These are phyloP conservation scores for Acaromyces ingoldii DNA, from an alignment of 1,284 basidiomycete species.

Conservation along the genomic window DNA sequence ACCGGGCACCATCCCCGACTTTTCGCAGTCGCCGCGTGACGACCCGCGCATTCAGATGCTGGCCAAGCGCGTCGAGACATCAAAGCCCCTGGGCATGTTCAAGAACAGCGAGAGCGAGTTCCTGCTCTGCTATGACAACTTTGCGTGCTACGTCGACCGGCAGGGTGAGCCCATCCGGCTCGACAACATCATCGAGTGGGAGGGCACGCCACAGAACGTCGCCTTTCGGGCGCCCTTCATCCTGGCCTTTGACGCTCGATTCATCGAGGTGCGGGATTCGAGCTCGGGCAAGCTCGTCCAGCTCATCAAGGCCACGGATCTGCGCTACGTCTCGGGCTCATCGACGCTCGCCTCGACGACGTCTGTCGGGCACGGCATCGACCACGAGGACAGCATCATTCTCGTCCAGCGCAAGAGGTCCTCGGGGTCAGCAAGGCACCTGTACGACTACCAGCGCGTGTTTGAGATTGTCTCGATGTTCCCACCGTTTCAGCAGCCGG, in stretches of 20 bases:
- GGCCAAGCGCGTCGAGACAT: slow-evolving; percentile 71
- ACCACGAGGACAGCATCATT: slow-evolving; percentile 7
- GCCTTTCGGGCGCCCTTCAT: slow-evolving; percentile 84
- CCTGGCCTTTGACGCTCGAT: slow-evolving; percentile 80
- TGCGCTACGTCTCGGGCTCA: slow-evolving; percentile 64
- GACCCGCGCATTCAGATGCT: slow-evolving; percentile 68
- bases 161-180: slow-evolving; percentile 54
- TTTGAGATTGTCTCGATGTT: slow-evolving; percentile 5
- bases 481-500: no score
- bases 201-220: slow-evolving; percentile 65
- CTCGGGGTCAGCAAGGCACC: not conserved
- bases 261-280: slow-evolving; percentile 86
- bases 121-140: slow-evolving; percentile 79
- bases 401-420: slow-evolving; percentile 7
- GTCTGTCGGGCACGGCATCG: not conserved
- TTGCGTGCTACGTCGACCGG: slow-evolving; percentile 66
- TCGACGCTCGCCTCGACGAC: not conserved
- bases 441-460: slow-evolving; percentile 12
- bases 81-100: slow-evolving; percentile 85
- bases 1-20: slow-evolving; percentile 71
- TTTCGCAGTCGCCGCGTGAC: slow-evolving; percentile 60
- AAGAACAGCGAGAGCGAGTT: slow-evolving; percentile 71
- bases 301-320: slow-evolving; percentile 74
- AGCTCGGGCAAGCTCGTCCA: slow-evolving; percentile 79
- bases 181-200: slow-evolving; percentile 82